phyloP scores from a whole-genome alignment of 2,329 filamentous ascomycete genomes.

The Xenoacremonium recifei region DNA sequence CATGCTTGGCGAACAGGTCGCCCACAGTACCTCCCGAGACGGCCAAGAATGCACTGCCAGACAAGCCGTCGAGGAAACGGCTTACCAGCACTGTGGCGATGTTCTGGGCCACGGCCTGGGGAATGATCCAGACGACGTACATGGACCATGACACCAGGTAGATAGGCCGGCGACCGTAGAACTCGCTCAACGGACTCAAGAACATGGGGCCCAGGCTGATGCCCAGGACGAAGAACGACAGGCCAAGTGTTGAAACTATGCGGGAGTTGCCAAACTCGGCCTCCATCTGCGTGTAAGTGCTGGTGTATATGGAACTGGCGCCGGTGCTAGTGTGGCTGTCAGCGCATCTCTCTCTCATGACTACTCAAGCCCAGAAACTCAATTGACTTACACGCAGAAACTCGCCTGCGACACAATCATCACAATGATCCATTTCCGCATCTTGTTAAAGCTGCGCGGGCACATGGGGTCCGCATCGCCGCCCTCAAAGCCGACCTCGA shows the following conservation, averaged over 20 bases:
- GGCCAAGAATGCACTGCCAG: constrained; percentile 65
- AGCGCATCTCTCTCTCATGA: too few species aligned
- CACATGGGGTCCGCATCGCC: constrained; percentile 69
- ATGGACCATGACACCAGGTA: constrained; percentile 73
- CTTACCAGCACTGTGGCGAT: constrained; percentile 76
- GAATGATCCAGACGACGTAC: constrained; percentile 79
- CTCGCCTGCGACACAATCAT: constrained; percentile 71
- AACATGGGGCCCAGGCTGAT: constrained; percentile 63
- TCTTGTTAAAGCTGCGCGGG: constrained; percentile 65
- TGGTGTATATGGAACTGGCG: constrained; percentile 84
- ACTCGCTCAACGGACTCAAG: constrained; percentile 65
- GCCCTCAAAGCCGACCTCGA: constrained; percentile 73
- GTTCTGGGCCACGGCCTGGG: constrained; percentile 77
- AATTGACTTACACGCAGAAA: constrained; percentile 78
- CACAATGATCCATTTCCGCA: constrained; percentile 79
- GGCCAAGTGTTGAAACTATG: constrained; percentile 73
- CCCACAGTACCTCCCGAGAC: constrained; percentile 86
- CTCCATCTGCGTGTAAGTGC: constrained; percentile 75
- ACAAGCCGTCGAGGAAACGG: constrained; percentile 74
- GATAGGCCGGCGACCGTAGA: constrained; percentile 79
- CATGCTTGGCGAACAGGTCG: constrained; percentile 68
- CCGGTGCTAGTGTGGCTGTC: constrained; percentile 62
- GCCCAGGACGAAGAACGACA: constrained; percentile 81
- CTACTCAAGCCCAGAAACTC: too few species aligned
- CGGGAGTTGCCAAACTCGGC: constrained; percentile 70